Base-by-base conservation (phyloP, 768 basidiomycete genomes). In the Cubamyces sp. region DNA sequence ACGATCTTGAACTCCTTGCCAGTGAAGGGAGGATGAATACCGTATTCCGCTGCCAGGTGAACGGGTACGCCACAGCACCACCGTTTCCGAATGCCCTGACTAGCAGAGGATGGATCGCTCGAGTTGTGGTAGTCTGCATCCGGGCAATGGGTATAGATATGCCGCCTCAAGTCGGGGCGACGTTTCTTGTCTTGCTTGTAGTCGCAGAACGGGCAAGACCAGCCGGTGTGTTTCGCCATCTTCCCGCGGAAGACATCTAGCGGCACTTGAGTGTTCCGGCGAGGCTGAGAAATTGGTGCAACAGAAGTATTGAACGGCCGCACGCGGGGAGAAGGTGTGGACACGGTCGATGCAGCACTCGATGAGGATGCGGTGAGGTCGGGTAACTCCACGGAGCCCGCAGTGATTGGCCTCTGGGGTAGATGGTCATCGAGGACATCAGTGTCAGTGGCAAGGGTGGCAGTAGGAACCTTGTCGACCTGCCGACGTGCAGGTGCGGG, bases 141-240 rank as follows among this genome's bases (percentile, higher is more conserved):
- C 7, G 23, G n/a, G 19, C 40, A 57, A 18, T 62, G 61, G 3
- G 61, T 52, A 1, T 7, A 12, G 21, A 56, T 16, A 25, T 62
- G 61, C 8, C 61, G 54, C 14, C 16, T 37, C 16, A 62, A 30
- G 19, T 62, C 61, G 23, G 42, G 43, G 25, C 5, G 2, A n/a
- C 55, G 49, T 12, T 30, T 14, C 28, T 37, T n/a, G 15, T 3
- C 15, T n/a, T 56, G 54, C 5, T 18, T 28, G 40, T 37, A 40
- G 3, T 19, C 42, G 54, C 61, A 57, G 57, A 59, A 51, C 12
- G 57, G 57, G 16, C 57, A 59, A 2, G 14, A 23, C 28, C 49
- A 51, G 12, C 57, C 51, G 12, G 51, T 49, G 28, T 49, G 48
- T 5, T 19, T 25, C 12, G 8, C 16, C 37, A 54, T 26, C 25